A percentile compares a stretch with the other conserved stretches of the same genome.
Conservation (phyloP, 2,329 filamentous ascomycete species). For the Camillea tinctor region DNA sequence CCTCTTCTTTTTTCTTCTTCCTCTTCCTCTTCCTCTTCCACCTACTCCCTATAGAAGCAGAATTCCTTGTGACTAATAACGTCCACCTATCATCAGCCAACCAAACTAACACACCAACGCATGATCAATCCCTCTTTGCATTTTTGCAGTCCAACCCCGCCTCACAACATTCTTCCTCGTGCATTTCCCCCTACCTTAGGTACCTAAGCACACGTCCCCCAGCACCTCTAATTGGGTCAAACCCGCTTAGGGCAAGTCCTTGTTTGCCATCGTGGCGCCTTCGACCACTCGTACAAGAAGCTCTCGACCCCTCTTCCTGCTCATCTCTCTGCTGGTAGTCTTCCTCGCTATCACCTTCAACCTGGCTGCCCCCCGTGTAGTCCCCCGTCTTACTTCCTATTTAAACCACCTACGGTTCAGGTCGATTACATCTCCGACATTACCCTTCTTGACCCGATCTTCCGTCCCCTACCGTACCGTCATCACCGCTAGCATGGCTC, state of each 20-base stretch:
- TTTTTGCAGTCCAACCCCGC: too few species aligned
- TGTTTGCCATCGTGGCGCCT: conserved; percentile 38
- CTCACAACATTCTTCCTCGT: too few species aligned
- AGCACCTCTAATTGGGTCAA: conserved; percentile 10
- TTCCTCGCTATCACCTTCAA: conserved; percentile 57
- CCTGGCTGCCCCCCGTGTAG: conserved; percentile 64
- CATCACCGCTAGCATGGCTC: conserved; percentile 61
- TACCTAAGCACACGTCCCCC: conserved; percentile 3
- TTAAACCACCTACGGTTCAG: conserved; percentile 53
- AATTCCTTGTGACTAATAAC: too few species aligned
- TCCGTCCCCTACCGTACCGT: conserved; percentile 29
- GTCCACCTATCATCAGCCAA: too few species aligned
- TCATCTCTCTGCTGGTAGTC: conserved; percentile 49
- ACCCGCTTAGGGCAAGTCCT: neutral
- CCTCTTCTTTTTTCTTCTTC: too few species aligned
- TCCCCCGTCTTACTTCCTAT: conserved; percentile 57
- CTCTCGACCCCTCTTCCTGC: conserved; percentile 39
- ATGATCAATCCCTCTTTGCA: too few species aligned
- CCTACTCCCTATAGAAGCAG: too few species aligned
- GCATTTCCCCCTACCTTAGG: conserved; percentile 1
- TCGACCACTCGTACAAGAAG: conserved; percentile 12
- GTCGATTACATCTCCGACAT: conserved; percentile 30
- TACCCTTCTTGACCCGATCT: conserved; percentile 21
- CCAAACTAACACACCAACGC: too few species aligned
- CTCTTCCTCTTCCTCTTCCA: too few species aligned